A percentile compares a stretch with the other conserved stretches of the same genome.
Evolutionary conservation across 192 early-diverging fungal genomes (phyloP).

Genomic region (Backusella tuberculispora): DNA sequence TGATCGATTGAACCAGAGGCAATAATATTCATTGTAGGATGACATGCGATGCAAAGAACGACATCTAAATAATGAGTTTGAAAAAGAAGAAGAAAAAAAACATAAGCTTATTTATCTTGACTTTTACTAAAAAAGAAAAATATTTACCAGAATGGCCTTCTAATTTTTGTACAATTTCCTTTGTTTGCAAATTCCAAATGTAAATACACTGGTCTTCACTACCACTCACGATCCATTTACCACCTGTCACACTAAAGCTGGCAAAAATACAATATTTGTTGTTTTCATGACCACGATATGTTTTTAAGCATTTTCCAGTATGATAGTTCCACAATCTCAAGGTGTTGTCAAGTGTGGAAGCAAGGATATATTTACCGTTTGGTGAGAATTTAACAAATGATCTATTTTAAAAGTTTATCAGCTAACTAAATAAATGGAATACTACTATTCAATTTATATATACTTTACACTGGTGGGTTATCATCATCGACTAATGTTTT

Average conservation of each 20-base stretch:
- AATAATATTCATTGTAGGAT: slow-evolving; percentile 94
- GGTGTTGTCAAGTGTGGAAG: slow-evolving; percentile 91
- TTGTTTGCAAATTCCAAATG: slow-evolving; percentile 97
- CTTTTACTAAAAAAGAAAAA: not conserved
- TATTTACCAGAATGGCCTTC: slow-evolving; percentile 86
- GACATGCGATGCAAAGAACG: slow-evolving; percentile 91
- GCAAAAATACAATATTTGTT: slow-evolving; percentile 91
- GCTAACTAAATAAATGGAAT: not conserved
- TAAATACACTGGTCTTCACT: slow-evolving; percentile 94
- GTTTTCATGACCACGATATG: slow-evolving; percentile 91
- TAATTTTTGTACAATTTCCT: slow-evolving; percentile 92
- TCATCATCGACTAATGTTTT: slow-evolving; percentile 97
- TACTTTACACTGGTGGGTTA: slow-evolving; percentile 87
- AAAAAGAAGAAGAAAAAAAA: slow-evolving; percentile 7
- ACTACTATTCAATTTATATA: not conserved
- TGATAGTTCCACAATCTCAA: slow-evolving; percentile 95
- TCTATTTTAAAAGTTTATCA: slow-evolving; percentile 37
- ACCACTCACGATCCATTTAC: slow-evolving; percentile 96
- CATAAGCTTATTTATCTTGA: not conserved
- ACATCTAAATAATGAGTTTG: slow-evolving; percentile 57
- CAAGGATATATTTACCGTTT: slow-evolving; percentile 98
- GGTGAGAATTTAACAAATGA: slow-evolving; percentile 98
- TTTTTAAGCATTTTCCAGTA: slow-evolving; percentile 95
- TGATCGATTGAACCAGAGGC: slow-evolving; percentile 91
- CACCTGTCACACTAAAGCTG: slow-evolving; percentile 91